Evolutionary conservation across 768 basidiomycete genomes (phyloP), one percentile per base, ranked within the genome.

Genomic region (Mycena amicta): DNA sequence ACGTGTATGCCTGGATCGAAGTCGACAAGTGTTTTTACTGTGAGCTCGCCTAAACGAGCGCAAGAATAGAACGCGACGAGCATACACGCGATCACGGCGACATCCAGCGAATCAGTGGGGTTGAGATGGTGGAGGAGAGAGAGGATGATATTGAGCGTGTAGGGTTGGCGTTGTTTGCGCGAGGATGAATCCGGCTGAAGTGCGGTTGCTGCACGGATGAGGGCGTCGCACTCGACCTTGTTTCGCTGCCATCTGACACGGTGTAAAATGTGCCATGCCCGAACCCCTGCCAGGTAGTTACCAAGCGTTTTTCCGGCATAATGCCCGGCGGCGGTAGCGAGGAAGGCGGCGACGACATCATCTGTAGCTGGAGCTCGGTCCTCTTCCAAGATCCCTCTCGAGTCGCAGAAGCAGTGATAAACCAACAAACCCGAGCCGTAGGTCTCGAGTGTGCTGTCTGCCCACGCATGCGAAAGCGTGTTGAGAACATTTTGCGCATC

Each of bases 241-340:
- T 67, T 62, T 27, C 59, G 23, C 2, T n/a, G 0, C 71, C 70
- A 73, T 0, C 18, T 0, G 0, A 64, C 41, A 1, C 65, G 56
- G 29, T 72, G 68, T 0, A 68, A 15, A 0, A 72, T 57, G 39
- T 73, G 70, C 70, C 71, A 72, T 0, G 70, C 66, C 0, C 56
- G 31, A 2, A 71, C 26, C 0, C 60, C 64, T 0, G 51, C 29
- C 15, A 68, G n/a, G n/a, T n/a, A n/a, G n/a, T n/a, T n/a, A n/a
- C n/a, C n/a, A n/a, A n/a, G n/a, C n/a, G n/a, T n/a, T n/a, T n/a
- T n/a, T n/a, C n/a, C n/a, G n/a, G n/a, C n/a, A n/a, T n/a, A n/a
- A n/a, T n/a, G n/a, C n/a, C n/a, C n/a, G n/a, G n/a, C n/a, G n/a
- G n/a, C n/a, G n/a, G n/a, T n/a, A n/a, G n/a, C n/a, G n/a, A n/a